phyloP scores from a whole-genome alignment of 2,329 filamentous ascomycete genomes.

The Dactylellina cionopaga region DNA sequence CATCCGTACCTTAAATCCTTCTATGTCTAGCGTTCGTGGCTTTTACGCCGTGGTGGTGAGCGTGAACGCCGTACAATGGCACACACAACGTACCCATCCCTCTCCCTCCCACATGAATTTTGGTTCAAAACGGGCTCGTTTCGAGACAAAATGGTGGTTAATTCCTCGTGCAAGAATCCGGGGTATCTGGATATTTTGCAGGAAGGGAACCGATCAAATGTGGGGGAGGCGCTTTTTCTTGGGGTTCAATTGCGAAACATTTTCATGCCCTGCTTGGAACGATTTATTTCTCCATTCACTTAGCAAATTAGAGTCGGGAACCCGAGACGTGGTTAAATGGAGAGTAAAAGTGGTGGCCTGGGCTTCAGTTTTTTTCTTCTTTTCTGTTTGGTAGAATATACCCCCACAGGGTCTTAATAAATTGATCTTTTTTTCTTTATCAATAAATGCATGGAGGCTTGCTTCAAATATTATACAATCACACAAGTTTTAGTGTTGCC shows the following conservation, averaged over 20 bases:
- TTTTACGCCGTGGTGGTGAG: constrained; percentile 41
- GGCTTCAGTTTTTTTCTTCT: too few species aligned
- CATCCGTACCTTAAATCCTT: neutral
- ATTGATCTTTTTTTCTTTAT: neutral
- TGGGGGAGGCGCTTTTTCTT: constrained; percentile 43
- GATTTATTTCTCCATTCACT: constrained; percentile 25
- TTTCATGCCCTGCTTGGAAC: neutral
- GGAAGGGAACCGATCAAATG: constrained; percentile 34
- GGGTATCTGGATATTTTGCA: constrained; percentile 30
- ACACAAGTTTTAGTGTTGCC: constrained; percentile 28
- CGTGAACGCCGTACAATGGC: constrained; percentile 9
- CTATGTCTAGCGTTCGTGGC: constrained; percentile 14
- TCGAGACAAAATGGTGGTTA: constrained; percentile 24
- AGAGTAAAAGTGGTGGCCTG: neutral
- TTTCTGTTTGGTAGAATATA: too few species aligned
- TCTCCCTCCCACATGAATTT: constrained; percentile 9
- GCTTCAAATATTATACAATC: constrained; percentile 35
- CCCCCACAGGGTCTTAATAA: constrained; percentile 6
- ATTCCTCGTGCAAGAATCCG: constrained; percentile 34
- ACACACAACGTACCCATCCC: neutral
- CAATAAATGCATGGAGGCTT: too few species aligned
- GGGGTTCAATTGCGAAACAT: constrained; percentile 44
- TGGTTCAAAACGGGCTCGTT: constrained; percentile 16
- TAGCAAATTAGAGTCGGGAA: constrained; percentile 29
- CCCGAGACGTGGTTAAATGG: constrained; percentile 7